phyloP scores from a whole-genome alignment of 2,329 filamentous ascomycete species.

The Sclerotinia spermophila region DNA sequence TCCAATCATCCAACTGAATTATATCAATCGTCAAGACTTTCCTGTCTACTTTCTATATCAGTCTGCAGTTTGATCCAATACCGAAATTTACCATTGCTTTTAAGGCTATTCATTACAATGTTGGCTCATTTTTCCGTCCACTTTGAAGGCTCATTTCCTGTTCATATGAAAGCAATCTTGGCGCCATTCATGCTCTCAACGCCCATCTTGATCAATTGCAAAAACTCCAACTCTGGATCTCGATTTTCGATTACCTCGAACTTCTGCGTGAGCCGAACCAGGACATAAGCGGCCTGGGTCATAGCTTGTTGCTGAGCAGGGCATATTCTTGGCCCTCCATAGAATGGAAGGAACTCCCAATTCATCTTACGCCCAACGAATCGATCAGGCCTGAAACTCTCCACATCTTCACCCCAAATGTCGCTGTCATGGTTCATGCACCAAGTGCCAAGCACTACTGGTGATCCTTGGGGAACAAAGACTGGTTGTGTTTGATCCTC shows the following conservation, averaged over 20 bases:
- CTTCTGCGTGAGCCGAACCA: slow-evolving; percentile 14
- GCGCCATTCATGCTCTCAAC: slow-evolving; percentile 2
- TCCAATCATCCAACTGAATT: no score
- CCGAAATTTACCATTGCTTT: not conserved
- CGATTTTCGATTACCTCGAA: slow-evolving; percentile 18
- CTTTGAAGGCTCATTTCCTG: not conserved
- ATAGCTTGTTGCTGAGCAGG: slow-evolving; percentile 21
- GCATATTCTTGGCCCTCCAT: slow-evolving; percentile 62
- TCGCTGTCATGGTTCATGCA: slow-evolving; percentile 38
- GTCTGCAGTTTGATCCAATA: not conserved
- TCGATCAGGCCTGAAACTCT: slow-evolving; percentile 70
- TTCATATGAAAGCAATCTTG: not conserved
- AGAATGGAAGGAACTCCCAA: slow-evolving; percentile 76
- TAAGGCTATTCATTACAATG: not conserved
- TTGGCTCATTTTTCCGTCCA: not conserved
- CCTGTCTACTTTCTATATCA: not conserved
- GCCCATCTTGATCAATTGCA: slow-evolving; percentile 6
- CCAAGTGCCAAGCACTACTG: slow-evolving; percentile 27
- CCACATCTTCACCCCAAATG: slow-evolving; percentile 69
- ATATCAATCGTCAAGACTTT: not conserved
- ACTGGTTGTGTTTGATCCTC: slow-evolving; percentile 30
- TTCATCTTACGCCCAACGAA: slow-evolving; percentile 60
- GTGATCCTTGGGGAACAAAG: slow-evolving; percentile 27
- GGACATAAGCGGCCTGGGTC: slow-evolving; percentile 17
- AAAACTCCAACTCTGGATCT: slow-evolving; percentile 16